Evolutionary conservation across 345 rosid species (phyloP).

Genomic region (Eucalyptus tenuipes): DNA sequence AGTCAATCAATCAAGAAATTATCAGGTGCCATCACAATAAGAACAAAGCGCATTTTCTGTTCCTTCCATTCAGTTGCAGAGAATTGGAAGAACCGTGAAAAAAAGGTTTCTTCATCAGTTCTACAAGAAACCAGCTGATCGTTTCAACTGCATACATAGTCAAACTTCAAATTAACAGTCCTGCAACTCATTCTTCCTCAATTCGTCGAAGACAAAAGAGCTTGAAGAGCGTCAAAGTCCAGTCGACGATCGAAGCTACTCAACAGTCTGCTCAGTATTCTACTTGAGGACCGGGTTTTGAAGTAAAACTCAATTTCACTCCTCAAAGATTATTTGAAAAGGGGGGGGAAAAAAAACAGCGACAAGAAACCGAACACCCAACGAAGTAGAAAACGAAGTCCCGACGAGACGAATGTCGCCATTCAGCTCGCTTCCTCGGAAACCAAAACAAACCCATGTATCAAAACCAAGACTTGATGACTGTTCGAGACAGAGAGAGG

Average conservation of each 20-base stretch:
- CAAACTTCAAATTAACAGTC: background rate
- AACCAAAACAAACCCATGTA: background rate
- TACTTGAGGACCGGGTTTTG: background rate
- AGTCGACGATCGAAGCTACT: background rate
- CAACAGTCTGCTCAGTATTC: background rate
- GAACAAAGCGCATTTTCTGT: background rate
- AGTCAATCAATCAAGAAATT: background rate
- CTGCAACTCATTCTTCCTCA: background rate
- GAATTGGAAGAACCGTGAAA: background rate
- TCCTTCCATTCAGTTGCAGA: background rate
- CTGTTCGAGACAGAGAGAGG: background rate
- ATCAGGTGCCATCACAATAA: background rate
- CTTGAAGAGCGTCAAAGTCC: background rate
- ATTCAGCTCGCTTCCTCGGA: background rate
- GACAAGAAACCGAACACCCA: background rate
- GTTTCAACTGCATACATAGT: background rate
- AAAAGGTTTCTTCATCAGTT: background rate
- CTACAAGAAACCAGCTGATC: background rate
- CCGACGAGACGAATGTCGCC: background rate
- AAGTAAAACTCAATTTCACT: background rate
- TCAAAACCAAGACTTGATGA: background rate
- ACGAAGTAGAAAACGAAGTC: background rate
- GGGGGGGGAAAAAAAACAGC: background rate
- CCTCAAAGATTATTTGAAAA: background rate
- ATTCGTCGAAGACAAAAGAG: background rate